Conservation (phyloP, 1,284 basidiomycete species). For the Cryptococcus depauperatus region DNA sequence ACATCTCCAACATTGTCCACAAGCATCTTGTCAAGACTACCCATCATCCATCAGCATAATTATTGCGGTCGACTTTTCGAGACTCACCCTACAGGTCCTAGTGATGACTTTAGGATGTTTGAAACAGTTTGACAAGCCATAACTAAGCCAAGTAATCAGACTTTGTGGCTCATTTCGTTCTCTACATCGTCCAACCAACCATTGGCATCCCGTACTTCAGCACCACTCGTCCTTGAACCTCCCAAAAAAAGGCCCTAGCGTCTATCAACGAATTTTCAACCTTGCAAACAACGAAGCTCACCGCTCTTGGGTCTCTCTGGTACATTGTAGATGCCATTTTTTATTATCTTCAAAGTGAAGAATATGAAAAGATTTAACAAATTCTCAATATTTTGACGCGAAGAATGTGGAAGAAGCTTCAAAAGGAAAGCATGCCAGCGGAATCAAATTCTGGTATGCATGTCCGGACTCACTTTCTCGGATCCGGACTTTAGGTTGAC, state of each 20-base stretch:
- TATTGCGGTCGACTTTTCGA: background rate
- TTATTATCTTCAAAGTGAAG: background rate
- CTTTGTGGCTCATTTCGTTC: background rate
- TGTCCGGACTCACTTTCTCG: too few species aligned
- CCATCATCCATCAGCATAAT: too few species aligned
- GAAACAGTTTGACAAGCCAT: conserved; percentile 93
- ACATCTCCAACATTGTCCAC: conserved; percentile 99
- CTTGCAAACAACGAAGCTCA: conserved; percentile 16
- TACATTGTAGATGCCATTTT: conserved; percentile 46
- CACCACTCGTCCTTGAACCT: conserved; percentile 85
- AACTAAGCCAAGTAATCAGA: conserved; percentile 52
- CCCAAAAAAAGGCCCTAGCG: conserved; percentile 73
- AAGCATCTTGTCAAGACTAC: conserved; percentile 92
- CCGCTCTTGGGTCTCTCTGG: conserved; percentile 45
- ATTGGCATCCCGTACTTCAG: conserved; percentile 95
- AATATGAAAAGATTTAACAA: background rate
- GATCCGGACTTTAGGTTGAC: too few species aligned
- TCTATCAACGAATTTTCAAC: too few species aligned
- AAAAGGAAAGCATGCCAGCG: conserved; percentile 1
- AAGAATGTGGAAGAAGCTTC: conserved; percentile 3
- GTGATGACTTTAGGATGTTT: conserved; percentile 93
- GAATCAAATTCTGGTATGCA: conserved; percentile 1
- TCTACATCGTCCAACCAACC: conserved; percentile 50
- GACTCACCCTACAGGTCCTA: conserved; percentile 71
- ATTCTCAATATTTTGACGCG: conserved; percentile 2